phyloP scores from a whole-genome alignment of 169 alveolate species.

The Babesia gibsoni region DNA sequence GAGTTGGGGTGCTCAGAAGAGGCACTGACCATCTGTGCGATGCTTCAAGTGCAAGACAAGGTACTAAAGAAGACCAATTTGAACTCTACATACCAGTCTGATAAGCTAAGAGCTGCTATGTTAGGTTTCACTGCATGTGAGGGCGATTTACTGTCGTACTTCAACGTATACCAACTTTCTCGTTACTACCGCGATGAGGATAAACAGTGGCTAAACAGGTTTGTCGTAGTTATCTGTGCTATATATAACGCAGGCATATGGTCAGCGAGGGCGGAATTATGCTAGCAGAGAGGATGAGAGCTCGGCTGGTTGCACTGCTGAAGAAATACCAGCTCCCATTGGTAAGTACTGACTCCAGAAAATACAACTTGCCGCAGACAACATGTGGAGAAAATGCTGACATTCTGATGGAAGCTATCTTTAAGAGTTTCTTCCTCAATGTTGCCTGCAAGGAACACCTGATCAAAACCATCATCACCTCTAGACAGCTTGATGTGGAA shows the following conservation, averaged over 20 bases:
- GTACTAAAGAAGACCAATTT: slow-evolving; percentile 15
- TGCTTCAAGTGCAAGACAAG: slow-evolving; percentile 47
- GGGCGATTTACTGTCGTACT: slow-evolving; percentile 63
- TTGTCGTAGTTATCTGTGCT: neutral
- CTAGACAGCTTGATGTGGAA: slow-evolving; percentile 34
- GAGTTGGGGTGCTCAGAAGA: slow-evolving; percentile 60
- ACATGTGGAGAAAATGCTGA: slow-evolving; percentile 50
- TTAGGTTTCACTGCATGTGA: slow-evolving; percentile 57
- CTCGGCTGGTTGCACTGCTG: neutral
- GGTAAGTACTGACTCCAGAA: neutral
- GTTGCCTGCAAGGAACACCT: slow-evolving; percentile 67
- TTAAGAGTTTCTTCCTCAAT: slow-evolving; percentile 53
- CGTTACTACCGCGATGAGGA: slow-evolving; percentile 59
- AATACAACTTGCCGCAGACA: neutral
- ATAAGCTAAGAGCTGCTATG: slow-evolving; percentile 52
- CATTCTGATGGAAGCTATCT: slow-evolving; percentile 44
- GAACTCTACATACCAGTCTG: slow-evolving; percentile 22
- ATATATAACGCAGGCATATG: slow-evolving; percentile 33
- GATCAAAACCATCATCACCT: slow-evolving; percentile 24
- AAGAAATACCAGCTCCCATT: slow-evolving; percentile 35
- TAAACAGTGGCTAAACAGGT: slow-evolving; percentile 38
- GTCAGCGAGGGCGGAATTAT: slow-evolving; percentile 38
- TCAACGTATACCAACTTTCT: slow-evolving; percentile 58
- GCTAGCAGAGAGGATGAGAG: slow-evolving; percentile 31
- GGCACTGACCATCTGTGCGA: slow-evolving; percentile 54